Conservation (phyloP, 78 protist species). For the Speleostelium caveatum region DNA sequence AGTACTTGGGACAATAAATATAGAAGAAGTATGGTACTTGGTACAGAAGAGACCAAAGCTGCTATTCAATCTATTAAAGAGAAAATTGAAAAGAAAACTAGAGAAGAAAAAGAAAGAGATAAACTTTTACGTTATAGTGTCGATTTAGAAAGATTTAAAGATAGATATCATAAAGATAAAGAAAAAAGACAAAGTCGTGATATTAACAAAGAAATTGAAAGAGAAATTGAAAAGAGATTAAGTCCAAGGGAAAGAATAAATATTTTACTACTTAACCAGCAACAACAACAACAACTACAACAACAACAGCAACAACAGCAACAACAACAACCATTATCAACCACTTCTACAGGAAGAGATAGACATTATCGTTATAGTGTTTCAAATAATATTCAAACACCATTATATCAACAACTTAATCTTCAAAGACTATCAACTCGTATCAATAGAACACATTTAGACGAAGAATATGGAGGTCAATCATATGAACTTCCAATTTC, state of each 20-base stretch:
- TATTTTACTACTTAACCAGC: neutral
- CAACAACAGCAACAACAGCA: neutral
- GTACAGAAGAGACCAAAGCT: conserved; percentile 36
- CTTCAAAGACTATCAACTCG: neutral
- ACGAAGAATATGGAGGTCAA: neutral
- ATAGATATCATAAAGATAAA: conserved; percentile 17
- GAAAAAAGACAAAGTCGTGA: conserved; percentile 32
- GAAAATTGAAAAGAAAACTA: conserved; percentile 49
- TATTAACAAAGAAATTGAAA: conserved; percentile 61
- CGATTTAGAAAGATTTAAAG: conserved; percentile 70
- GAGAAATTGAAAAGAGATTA: conserved; percentile 54
- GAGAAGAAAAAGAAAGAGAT: conserved; percentile 57
- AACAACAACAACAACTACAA: neutral
- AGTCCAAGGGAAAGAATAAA: conserved; percentile 62
- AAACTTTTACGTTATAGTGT: conserved; percentile 52
- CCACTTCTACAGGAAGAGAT: neutral
- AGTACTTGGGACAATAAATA: neutral
- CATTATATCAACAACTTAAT: neutral
- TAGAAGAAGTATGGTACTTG: conserved; percentile 34
- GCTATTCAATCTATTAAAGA: conserved; percentile 72
- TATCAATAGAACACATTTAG: neutral
- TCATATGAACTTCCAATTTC: neutral
- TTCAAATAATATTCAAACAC: neutral
- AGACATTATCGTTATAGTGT: neutral
- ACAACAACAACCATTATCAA: neutral